Conservation (phyloP, 148 eudicot genomes). For the Salicornia ramosissima region DNA sequence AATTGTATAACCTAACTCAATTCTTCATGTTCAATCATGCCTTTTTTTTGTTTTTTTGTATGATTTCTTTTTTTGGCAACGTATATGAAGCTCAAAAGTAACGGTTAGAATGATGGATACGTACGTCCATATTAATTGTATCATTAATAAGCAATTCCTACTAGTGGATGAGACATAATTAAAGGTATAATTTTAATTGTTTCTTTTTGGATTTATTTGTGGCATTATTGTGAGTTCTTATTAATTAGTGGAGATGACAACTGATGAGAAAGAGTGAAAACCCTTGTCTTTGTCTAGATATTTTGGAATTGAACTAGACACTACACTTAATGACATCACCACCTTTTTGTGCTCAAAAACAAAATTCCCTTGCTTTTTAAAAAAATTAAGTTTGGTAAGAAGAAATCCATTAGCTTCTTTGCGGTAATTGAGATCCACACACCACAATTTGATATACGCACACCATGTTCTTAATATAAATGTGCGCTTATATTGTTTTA, state of each 20-base stretch:
- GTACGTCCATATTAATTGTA: not conserved
- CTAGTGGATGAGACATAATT: slow-evolving; percentile 4
- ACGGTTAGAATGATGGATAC: not conserved
- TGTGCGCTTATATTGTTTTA: too few species aligned
- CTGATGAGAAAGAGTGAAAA: not conserved
- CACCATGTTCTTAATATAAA: too few species aligned
- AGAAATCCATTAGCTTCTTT: too few species aligned
- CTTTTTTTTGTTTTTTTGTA: not conserved
- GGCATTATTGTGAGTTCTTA: not conserved
- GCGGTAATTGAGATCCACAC: too few species aligned
- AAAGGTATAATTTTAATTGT: not conserved
- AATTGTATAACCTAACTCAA: not conserved
- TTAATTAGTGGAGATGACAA: not conserved
- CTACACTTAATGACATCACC: too few species aligned
- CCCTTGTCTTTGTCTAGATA: not conserved
- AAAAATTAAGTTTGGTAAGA: too few species aligned
- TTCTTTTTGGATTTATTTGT: not conserved
- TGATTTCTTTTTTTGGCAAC: not conserved
- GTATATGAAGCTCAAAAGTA: not conserved
- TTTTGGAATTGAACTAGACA: too few species aligned
- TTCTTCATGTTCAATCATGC: not conserved
- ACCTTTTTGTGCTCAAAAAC: too few species aligned
- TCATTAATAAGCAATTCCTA: not conserved
- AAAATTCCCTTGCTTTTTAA: too few species aligned
- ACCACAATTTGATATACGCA: too few species aligned